Base-by-base conservation (phyloP, 176 grass and related monocot genomes). In the Panicum miliaceum region DNA sequence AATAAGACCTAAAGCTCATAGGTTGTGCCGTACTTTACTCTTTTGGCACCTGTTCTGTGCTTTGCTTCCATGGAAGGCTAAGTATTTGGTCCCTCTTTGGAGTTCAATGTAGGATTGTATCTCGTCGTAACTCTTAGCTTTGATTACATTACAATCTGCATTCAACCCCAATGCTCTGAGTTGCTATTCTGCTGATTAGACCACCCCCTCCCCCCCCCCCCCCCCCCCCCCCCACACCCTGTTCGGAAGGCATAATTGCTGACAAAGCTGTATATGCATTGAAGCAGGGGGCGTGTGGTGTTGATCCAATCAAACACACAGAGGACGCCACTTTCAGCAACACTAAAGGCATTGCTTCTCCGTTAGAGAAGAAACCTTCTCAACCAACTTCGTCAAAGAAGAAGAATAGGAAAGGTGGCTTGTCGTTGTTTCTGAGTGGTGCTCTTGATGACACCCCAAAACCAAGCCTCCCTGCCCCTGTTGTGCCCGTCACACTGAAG, bases 391-490 rank as follows among this genome's bases (percentile, higher is more conserved):
- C 88, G 37, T 90, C 88, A 81, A 99, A 96, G 68, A 99, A 99
- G 90, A 99, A 99, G 71, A 96, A 92, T 27, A 90, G 86, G 78
- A 99, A 96, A 91, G 96, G 93, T 68, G 96, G 96, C 25, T 51
- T 99, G 50, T 99, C 96, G 13, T 70, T 96, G 88, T 99, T 99
- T 84, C 81, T 99, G 76, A 96, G 85, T 78, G 93, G 96, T 86
- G 96, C 96, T 90, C 93, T 99, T 57, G 96, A 99, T 68, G 93
- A 94, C 84, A 83, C 89, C 80, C 88, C 91, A 51, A 96, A 89
- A 81, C 84, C 43, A 85, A 85, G 80, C 36, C 81, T 26, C 7
- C 90, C 91, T 78, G 65, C 85, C 56, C 65, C 79, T 56, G 81
- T 77, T 81, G 85, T 77, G 64, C 50, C 8, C 76, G 75, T 71